Evolutionary conservation across 306 rosid genomes (phyloP).

Genomic region (Sicyos edulis): DNA sequence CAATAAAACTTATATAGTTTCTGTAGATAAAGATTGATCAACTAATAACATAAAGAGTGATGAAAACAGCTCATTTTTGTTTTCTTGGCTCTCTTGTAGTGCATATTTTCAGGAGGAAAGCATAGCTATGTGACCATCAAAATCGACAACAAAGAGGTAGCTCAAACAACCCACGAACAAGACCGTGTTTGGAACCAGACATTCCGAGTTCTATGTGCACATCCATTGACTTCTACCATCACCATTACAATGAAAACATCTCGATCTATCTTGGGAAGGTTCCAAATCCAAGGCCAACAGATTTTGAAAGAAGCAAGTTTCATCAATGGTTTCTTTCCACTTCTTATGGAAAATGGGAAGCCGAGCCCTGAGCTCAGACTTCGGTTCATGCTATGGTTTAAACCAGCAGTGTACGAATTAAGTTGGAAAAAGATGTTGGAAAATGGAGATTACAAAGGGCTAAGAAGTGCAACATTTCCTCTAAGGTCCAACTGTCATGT

Average conservation of each 20-base stretch:
- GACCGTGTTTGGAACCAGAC: conserved; percentile 90
- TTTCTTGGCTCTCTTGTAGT: conserved; percentile 36
- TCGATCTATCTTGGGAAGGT: conserved; percentile 56
- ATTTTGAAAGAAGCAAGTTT: conserved; percentile 52
- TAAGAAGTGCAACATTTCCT: conserved; percentile 61
- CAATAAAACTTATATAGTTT: neutral
- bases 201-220: conserved; percentile 72
- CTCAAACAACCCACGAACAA: conserved; percentile 44
- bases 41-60: neutral
- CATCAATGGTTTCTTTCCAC: conserved; percentile 63
- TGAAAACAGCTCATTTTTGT: neutral
- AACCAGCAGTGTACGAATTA: conserved; percentile 58
- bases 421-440: conserved; percentile 52
- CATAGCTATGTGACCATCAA: conserved; percentile 63
- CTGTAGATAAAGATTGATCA: neutral
- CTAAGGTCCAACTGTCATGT: conserved; percentile 72
- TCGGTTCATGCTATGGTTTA: conserved; percentile 76
- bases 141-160: conserved; percentile 51
- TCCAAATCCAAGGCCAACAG: conserved; percentile 50
- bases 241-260: conserved; percentile 61
- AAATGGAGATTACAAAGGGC: conserved; percentile 58
- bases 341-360: conserved; percentile 64
- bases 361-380: conserved; percentile 51
- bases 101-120: conserved; percentile 52
- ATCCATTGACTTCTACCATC: conserved; percentile 49